These are phyloP conservation scores for Chloris gayana DNA, from an alignment of 176 grass and related monocot genomes.

Conservation along the genomic window DNA sequence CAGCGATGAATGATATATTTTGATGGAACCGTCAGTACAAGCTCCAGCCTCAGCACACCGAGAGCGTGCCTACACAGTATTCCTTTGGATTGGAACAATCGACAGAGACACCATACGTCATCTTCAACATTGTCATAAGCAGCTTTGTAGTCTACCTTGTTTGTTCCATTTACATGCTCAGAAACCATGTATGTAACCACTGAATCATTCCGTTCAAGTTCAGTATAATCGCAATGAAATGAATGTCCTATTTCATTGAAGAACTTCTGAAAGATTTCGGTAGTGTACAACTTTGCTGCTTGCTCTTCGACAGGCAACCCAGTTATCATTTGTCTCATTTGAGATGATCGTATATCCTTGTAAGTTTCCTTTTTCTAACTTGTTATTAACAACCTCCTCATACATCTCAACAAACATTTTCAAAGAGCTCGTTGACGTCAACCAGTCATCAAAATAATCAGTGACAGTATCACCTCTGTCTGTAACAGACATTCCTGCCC, in stretches of 20 bases:
- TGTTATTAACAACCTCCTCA: constrained; percentile 55
- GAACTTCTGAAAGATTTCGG: constrained; percentile 76
- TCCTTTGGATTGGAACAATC: constrained; percentile 81
- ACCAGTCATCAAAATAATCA: constrained; percentile 69
- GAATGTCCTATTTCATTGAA: constrained; percentile 65
- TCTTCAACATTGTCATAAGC: constrained; percentile 77
- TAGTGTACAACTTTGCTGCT: constrained; percentile 70
- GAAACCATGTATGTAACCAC: constrained; percentile 68
- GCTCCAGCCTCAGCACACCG: constrained; percentile 74
- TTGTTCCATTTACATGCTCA: constrained; percentile 54
- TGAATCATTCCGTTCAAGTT: constrained; percentile 59
- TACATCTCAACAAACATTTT: constrained; percentile 79
- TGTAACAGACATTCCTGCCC: constrained; percentile 73
- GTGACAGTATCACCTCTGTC: constrained; percentile 63
- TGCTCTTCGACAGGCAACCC: constrained; percentile 68
- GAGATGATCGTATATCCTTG: constrained; percentile 70
- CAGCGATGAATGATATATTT: constrained; percentile 81
- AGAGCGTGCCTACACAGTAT: constrained; percentile 90
- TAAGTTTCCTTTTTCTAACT: constrained; percentile 72
- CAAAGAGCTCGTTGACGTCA: constrained; percentile 62
- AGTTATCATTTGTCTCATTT: constrained; percentile 61
- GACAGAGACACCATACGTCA: constrained; percentile 77
- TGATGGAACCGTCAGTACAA: constrained; percentile 66
- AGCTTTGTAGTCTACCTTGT: constrained; percentile 70
- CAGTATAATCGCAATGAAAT: constrained; percentile 59